These are phyloP conservation scores for Lipomyces starkeyi DNA, from an alignment of 805 yeast species.

Conservation along the genomic window DNA sequence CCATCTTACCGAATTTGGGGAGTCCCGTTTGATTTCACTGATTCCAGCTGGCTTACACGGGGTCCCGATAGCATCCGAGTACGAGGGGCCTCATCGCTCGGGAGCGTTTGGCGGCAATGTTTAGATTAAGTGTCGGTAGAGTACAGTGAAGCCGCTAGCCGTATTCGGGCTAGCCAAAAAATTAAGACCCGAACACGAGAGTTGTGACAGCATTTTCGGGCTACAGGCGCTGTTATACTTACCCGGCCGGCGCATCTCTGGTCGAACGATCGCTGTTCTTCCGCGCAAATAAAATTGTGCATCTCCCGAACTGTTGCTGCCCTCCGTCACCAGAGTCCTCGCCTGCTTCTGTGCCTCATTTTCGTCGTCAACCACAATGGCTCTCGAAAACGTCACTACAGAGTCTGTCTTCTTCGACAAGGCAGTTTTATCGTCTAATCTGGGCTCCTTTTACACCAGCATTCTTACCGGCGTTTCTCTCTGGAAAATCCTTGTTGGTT, in stretches of 20 bases:
- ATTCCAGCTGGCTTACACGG: neutral
- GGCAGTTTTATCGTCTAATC: neutral
- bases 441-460: neutral
- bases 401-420: neutral
- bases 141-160: neutral
- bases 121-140: neutral
- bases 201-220: too few relatives aligned
- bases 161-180: neutral
- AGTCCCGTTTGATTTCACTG: neutral
- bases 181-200: neutral
- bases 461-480: constrained; percentile 12
- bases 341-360: neutral
- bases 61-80: neutral
- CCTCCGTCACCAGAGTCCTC: neutral
- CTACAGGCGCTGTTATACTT: neutral
- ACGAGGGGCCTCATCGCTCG: neutral
- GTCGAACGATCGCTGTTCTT: neutral
- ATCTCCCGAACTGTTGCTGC: neutral
- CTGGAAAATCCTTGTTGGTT: constrained; percentile 23
- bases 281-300: neutral
- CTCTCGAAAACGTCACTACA: constrained; percentile 6
- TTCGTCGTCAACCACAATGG: neutral
- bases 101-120: neutral
- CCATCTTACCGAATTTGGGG: too few relatives aligned
- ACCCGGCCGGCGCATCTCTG: neutral